A percentile compares a stretch with the other conserved stretches of the same genome.
Evolutionary conservation across 257 asterid genomes (phyloP).

Genomic region (Capsicum rhomboideum): DNA sequence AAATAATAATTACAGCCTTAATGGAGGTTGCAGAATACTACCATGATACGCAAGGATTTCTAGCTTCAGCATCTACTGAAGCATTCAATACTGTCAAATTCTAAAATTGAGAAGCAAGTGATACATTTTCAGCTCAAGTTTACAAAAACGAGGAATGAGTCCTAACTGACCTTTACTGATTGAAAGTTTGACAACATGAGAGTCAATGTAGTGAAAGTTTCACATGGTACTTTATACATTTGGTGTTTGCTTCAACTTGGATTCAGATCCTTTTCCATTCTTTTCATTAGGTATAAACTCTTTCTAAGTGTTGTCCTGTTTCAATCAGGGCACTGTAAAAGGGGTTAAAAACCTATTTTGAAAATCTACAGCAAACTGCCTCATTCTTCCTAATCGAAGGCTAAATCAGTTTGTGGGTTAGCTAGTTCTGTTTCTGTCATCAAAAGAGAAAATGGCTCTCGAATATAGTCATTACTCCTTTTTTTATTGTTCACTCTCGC

Average conservation of each 20-base stretch:
- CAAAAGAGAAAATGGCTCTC: neutral
- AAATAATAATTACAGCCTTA: neutral
- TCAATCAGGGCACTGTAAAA: neutral
- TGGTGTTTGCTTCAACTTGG: neutral
- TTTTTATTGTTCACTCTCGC: neutral
- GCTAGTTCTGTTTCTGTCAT: neutral
- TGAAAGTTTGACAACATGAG: neutral
- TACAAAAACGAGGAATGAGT: neutral
- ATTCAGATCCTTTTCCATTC: neutral
- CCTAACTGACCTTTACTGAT: neutral
- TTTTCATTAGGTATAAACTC: neutral
- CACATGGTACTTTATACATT: neutral
- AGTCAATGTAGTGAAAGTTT: neutral
- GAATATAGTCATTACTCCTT: neutral
- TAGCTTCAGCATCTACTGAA: neutral
- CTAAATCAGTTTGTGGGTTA: neutral
- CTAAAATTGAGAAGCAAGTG: neutral
- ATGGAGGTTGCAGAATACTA: neutral
- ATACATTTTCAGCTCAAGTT: neutral
- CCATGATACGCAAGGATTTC: neutral
- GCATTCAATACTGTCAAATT: neutral
- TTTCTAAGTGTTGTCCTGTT: neutral
- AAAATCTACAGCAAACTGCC: neutral
- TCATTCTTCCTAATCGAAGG: neutral
- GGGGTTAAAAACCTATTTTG: neutral